A percentile compares a stretch with the other conserved stretches of the same genome.
Conservation (phyloP, 768 basidiomycete species). For the Brasilioporus rufonigricans region DNA sequence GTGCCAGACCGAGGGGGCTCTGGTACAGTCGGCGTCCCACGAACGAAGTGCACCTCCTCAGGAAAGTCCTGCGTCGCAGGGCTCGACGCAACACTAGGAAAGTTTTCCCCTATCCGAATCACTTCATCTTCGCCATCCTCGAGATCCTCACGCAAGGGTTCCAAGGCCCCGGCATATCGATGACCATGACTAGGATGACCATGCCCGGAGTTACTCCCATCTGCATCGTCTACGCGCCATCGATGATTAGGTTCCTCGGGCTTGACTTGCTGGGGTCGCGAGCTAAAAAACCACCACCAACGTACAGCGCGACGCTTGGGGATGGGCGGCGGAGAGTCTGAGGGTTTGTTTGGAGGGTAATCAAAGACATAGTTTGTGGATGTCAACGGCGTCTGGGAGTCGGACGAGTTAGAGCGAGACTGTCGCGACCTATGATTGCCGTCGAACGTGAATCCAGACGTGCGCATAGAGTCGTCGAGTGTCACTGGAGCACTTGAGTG, state of each 20-base stretch:
- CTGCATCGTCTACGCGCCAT: conserved; percentile 29
- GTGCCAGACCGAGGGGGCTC: background rate
- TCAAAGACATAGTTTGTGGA: background rate
- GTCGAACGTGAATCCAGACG: background rate
- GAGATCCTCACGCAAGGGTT: conserved; percentile 8
- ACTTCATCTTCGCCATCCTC: conserved; percentile 9
- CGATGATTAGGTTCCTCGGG: conserved; percentile 17
- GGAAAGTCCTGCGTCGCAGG: conserved; percentile 8
- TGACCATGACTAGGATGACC: conserved; percentile 12
- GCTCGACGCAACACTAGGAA: conserved; percentile 13
- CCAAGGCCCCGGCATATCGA: conserved; percentile 7
- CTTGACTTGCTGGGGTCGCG: conserved; percentile 26
- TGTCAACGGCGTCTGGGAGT: conserved; percentile 29
- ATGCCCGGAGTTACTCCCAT: conserved; percentile 22
- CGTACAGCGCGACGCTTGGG: conserved; percentile 8
- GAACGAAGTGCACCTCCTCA: conserved; percentile 6
- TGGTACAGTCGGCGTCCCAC: conserved; percentile 1
- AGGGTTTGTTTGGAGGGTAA: conserved; percentile 9
- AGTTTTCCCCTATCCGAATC: conserved; percentile 21
- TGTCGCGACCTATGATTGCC: conserved; percentile 6
- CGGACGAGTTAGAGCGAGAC: conserved; percentile 24
- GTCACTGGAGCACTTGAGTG: conserved; percentile 17
- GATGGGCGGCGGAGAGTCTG: conserved; percentile 3
- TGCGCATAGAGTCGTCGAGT: conserved; percentile 23
- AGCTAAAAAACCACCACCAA: conserved; percentile 26